Evolutionary conservation across 2,329 filamentous ascomycete genomes (phyloP).

Genomic region (Pseudonectria buxi): DNA sequence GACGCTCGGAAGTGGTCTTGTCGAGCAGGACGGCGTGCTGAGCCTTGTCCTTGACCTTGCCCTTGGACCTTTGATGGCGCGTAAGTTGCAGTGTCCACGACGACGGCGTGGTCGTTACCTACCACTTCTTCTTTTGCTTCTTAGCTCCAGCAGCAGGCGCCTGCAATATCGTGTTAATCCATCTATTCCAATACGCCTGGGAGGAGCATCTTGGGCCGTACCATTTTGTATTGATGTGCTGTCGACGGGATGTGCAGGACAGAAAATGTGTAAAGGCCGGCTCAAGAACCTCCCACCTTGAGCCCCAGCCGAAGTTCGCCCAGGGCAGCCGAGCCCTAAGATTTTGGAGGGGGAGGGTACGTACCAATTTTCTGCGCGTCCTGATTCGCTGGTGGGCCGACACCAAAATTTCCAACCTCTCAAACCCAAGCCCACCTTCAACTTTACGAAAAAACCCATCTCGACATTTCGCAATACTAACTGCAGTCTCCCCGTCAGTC

Average conservation of each 20-base stretch:
- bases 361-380: constrained; percentile 17
- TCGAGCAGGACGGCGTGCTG: constrained; percentile 98
- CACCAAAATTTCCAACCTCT: constrained; percentile 32
- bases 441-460: constrained; percentile 30
- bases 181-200: constrained; percentile 2
- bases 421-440: constrained; percentile 27
- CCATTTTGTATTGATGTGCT: constrained; percentile 39
- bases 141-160: constrained; percentile 41
- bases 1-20: constrained; percentile 95
- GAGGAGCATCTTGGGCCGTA: constrained; percentile 21
- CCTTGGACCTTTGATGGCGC: constrained; percentile 30
- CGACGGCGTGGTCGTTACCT: constrained; percentile 14
- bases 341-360: constrained; percentile 22
- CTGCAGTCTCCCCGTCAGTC: constrained; percentile 29
- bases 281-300: constrained; percentile 25
- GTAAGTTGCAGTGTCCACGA: constrained; percentile 13
- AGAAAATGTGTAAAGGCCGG: constrained; percentile 24
- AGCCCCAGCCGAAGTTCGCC: constrained; percentile 24
- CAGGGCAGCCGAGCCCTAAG: constrained; percentile 39
- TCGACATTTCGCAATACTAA: constrained; percentile 33
- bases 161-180: constrained; percentile 22
- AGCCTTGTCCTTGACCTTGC: constrained; percentile 99
- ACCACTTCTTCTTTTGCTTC: constrained; percentile 48
- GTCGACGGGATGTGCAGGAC: constrained; percentile 32
- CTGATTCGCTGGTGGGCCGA: constrained; percentile 32